A percentile compares a stretch with the other conserved stretches of the same genome.
Conservation (phyloP, 345 rosid species). For the Odontarrhena argentea region DNA sequence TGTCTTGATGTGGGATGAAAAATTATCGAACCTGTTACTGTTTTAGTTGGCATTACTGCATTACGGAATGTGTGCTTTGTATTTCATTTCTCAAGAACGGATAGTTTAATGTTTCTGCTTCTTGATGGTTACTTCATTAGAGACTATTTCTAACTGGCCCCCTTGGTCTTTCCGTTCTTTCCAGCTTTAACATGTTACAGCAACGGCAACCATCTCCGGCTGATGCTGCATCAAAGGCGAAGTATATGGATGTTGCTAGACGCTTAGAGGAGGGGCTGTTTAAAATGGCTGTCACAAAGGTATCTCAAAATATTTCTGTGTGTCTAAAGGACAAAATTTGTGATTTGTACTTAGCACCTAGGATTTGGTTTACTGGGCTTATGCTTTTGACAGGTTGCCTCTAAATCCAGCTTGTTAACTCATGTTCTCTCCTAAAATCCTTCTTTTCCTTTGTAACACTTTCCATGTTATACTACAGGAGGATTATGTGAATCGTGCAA, state of each 20-base stretch:
- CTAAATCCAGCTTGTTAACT: conserved; percentile 31
- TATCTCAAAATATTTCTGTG: conserved; percentile 22
- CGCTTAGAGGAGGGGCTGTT: conserved; percentile 89
- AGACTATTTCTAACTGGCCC: conserved; percentile 24
- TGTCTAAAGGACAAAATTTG: neutral
- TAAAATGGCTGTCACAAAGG: conserved; percentile 73
- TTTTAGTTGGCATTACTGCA: conserved; percentile 1
- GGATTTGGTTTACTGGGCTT: conserved; percentile 17
- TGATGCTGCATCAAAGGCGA: conserved; percentile 51
- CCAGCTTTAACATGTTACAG: conserved; percentile 55
- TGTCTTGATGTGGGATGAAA: conserved; percentile 6
- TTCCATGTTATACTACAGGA: conserved; percentile 54
- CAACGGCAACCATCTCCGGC: conserved; percentile 54
- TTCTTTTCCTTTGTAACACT: conserved; percentile 24
- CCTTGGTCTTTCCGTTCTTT: conserved; percentile 26
- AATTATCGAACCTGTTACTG: conserved; percentile 1
- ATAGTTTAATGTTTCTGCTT: conserved; percentile 24
- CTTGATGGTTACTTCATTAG: conserved; percentile 10
- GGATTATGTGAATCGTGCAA: conserved; percentile 68
- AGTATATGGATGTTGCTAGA: conserved; percentile 59
- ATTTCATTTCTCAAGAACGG: conserved; percentile 1
- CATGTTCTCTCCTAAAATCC: neutral
- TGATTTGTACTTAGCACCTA: conserved; percentile 3
- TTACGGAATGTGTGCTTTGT: conserved; percentile 13
- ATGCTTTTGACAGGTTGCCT: conserved; percentile 21